phyloP scores from a whole-genome alignment of 176 grass and related monocot genomes.

The Zoysia japonica region DNA sequence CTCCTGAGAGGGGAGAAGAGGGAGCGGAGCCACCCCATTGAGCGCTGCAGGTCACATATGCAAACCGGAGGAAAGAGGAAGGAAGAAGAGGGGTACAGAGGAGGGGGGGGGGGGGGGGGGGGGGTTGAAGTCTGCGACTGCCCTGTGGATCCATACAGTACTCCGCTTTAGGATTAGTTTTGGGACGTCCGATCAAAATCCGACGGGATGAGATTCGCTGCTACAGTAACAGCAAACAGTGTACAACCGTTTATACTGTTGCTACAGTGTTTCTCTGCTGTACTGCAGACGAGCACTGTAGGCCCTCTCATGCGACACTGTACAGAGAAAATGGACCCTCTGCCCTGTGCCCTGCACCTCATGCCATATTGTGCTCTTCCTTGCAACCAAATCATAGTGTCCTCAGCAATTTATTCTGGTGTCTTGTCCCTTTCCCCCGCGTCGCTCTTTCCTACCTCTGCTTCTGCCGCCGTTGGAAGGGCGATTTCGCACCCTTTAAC shows the following conservation, averaged over 20 bases:
- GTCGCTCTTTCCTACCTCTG: conserved; percentile 54
- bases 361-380: conserved; percentile 49
- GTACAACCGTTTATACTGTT: too few species aligned
- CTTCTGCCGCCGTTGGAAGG: conserved; percentile 31
- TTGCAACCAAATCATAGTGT: conserved; percentile 51
- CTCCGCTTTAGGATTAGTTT: too few species aligned
- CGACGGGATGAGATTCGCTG: too few species aligned
- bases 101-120: background rate
- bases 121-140: conserved; percentile 22
- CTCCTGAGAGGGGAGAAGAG: conserved; percentile 71
- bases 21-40: conserved; percentile 77
- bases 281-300: too few species aligned
- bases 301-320: too few species aligned
- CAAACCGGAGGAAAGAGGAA: conserved; percentile 28
- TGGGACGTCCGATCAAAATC: too few species aligned
- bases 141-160: too few species aligned
- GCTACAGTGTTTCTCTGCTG: too few species aligned
- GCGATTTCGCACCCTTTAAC: conserved; percentile 34
- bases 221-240: too few species aligned
- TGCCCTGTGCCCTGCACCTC: conserved; percentile 42
- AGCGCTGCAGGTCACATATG: conserved; percentile 5
- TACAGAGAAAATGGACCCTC: too few species aligned
- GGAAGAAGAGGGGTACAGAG: conserved; percentile 35
- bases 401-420: conserved; percentile 57
- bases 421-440: conserved; percentile 59